Evolutionary conservation across 768 basidiomycete species (phyloP), one percentile per base, ranked within the genome.

Genomic region (Crassisporium funariophilum): DNA sequence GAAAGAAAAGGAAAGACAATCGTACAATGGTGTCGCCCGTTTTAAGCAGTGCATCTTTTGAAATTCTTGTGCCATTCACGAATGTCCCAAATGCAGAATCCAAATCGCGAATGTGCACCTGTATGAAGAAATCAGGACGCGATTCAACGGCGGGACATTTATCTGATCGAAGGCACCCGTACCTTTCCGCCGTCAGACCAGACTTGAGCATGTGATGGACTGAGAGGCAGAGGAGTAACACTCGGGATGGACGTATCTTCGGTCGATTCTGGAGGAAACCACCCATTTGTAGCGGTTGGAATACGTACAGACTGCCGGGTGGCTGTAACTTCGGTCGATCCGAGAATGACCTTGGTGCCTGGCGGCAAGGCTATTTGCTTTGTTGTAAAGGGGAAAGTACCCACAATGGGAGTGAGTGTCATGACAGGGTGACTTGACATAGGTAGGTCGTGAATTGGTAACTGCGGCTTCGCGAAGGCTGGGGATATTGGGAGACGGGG

Each of bases 61-160:
- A 63, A 50, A 78, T 66, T 50, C 65, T 68, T 45, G 64, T 46
- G 22, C 71, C 72, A 47, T 79, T 80, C 40, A 80, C 62, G 51
- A 65, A 75, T 23, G 78, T 80, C 9, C 78, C 77, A 42, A 76
- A 73, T 5, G 70, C 54, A 5, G 76, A 69, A 13, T 71, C 68
- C 35, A 75, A 65, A 56, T 80, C 78, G 29, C 71, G 69, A 44
- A 80, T 71, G 44, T 68, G 72, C 12, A 77, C 58, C 78, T 80
- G 48, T 16, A 44, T n/a, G 39, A 47, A 43, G 40, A 44, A 44
- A 37, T 35, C 20, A 16, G 24, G 25, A 45, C 35, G 35, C 16
- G n/a, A n/a, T 29, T 22, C 33, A 43, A n/a, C n/a, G n/a, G n/a
- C n/a, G n/a, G n/a, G n/a, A n/a, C 38, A 35, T 35, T 19, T 41